These are phyloP conservation scores for Aspergillus melleus DNA, from an alignment of 2,329 filamentous ascomycete genomes.

Conservation along the genomic window DNA sequence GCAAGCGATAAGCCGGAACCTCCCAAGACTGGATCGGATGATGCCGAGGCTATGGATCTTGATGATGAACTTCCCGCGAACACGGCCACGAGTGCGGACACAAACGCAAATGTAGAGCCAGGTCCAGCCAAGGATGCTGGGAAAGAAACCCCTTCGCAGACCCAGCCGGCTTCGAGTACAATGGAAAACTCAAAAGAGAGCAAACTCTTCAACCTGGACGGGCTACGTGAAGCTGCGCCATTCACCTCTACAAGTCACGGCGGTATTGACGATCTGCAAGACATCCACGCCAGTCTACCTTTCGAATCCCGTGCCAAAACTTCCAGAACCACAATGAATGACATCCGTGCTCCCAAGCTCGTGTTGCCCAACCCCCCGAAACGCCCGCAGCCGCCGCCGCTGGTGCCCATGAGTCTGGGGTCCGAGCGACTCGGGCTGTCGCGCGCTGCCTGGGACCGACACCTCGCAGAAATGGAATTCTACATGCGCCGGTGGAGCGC, in stretches of 20 bases:
- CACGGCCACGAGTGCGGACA: slow-evolving; percentile 1
- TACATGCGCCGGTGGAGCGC: slow-evolving; percentile 59
- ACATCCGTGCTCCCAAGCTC: slow-evolving; percentile 40
- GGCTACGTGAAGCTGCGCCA: slow-evolving; percentile 52
- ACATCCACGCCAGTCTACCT: slow-evolving; percentile 56
- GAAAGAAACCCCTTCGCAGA: slow-evolving; percentile 16
- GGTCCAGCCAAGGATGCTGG: slow-evolving; percentile 5
- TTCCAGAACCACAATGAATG: slow-evolving; percentile 42
- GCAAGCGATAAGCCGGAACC: slow-evolving; percentile 20
- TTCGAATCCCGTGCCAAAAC: slow-evolving; percentile 56
- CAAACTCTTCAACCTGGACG: slow-evolving; percentile 48
- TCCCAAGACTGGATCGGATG: slow-evolving; percentile 12
- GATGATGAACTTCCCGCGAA: slow-evolving; percentile 38
- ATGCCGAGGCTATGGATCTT: slow-evolving; percentile 48
- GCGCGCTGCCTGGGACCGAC: slow-evolving; percentile 51
- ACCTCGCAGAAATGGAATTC: slow-evolving; percentile 52
- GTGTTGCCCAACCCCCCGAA: slow-evolving; percentile 54
- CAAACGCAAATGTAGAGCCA: background rate
- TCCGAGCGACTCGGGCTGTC: slow-evolving; percentile 43
- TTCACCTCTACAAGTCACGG: slow-evolving; percentile 47
- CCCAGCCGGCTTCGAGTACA: slow-evolving; percentile 11
- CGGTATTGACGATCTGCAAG: slow-evolving; percentile 55
- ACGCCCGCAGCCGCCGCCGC: slow-evolving; percentile 43
- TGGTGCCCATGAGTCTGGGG: slow-evolving; percentile 20
- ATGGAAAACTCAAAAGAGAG: slow-evolving; percentile 11